Evolutionary conservation across 371 early-diverging fungal species (phyloP).

Genomic region (Entomophthora muscae): DNA sequence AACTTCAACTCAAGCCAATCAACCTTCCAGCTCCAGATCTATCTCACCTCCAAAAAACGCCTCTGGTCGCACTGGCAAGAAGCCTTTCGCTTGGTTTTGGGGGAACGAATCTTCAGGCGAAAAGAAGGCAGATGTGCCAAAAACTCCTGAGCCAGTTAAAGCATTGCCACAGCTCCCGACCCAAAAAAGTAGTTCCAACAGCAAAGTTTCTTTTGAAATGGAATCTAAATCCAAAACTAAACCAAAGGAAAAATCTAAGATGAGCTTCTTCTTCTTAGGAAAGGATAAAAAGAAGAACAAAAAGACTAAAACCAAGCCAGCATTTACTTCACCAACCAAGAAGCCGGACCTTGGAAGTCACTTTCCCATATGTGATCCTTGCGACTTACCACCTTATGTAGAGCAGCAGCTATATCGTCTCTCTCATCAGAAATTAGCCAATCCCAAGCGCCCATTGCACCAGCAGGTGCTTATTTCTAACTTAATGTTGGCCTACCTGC

Average conservation of each 20-base stretch:
- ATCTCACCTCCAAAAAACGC: neutral
- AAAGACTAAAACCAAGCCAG: neutral
- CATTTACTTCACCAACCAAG: neutral
- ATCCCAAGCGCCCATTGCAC: slow-evolving; percentile 65
- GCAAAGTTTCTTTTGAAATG: neutral
- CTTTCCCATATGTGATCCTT: slow-evolving; percentile 21
- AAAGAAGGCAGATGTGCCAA: neutral
- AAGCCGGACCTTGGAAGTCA: slow-evolving; percentile 7
- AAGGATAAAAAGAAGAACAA: slow-evolving; percentile 1
- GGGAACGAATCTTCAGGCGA: neutral
- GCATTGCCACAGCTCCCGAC: neutral
- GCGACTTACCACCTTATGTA: slow-evolving; percentile 58
- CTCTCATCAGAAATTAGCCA: slow-evolving; percentile 81
- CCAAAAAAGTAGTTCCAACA: neutral
- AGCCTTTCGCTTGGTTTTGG: slow-evolving; percentile 6
- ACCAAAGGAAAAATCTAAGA: neutral
- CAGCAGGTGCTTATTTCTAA: slow-evolving; percentile 90
- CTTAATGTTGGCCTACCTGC: slow-evolving; percentile 88
- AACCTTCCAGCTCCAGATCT: neutral
- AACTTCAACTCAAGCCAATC: too few relatives aligned
- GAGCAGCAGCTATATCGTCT: slow-evolving; percentile 81
- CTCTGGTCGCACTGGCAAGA: neutral
- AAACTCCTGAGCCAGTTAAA: neutral
- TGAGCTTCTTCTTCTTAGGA: neutral
- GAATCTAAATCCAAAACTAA: neutral